phyloP scores from a whole-genome alignment of 257 asterid genomes.

The Salvia rosmarinus region DNA sequence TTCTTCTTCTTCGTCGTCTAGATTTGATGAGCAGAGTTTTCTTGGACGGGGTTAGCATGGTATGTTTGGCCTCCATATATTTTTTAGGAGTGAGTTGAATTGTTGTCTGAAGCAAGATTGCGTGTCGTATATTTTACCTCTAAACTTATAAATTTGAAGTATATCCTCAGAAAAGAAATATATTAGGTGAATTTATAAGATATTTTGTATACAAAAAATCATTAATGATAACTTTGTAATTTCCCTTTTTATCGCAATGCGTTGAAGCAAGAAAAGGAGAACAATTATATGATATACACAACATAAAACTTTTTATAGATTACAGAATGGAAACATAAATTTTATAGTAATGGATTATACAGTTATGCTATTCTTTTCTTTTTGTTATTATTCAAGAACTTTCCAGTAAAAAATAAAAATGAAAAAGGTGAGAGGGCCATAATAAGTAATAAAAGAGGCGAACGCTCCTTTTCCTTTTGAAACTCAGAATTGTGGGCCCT shows the following conservation, averaged over 20 bases:
- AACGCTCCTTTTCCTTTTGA: neutral
- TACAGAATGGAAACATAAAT: neutral
- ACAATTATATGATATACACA: neutral
- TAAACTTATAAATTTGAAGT: no score
- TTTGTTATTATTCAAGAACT: neutral
- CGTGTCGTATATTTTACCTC: neutral
- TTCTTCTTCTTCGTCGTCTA: neutral
- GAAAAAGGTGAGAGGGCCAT: neutral
- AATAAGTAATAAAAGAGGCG: neutral
- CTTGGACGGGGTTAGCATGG: no score
- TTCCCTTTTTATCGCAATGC: neutral
- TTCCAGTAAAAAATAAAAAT: neutral
- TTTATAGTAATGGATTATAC: neutral
- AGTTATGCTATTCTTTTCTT: conserved; percentile 3
- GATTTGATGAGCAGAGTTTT: no score
- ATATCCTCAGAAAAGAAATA: no score
- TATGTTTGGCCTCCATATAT: no score
- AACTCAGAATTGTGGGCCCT: conserved; percentile 49
- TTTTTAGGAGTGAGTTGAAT: no score
- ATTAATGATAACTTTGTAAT: neutral
- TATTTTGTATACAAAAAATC: no score
- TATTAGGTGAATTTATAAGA: no score
- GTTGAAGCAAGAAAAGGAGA: neutral
- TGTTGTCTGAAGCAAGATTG: conserved; percentile 10
- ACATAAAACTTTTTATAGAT: neutral